Evolutionary conservation across 306 rosid species (phyloP).

Genomic region (Coriaria nepalensis): DNA sequence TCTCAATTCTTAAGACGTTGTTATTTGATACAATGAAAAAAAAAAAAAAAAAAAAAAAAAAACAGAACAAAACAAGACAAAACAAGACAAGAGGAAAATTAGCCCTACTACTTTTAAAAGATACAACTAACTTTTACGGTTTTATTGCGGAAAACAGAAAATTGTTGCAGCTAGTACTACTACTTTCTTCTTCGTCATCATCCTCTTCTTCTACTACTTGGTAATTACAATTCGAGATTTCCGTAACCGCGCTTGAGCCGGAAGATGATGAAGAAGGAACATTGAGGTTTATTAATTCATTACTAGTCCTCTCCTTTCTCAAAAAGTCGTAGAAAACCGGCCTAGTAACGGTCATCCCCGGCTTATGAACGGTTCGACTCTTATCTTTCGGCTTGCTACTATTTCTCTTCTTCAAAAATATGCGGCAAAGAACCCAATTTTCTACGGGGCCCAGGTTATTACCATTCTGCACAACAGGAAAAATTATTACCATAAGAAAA

Average conservation of each 20-base stretch:
- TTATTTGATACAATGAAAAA: slow-evolving; percentile 18
- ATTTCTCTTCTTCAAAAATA: slow-evolving; percentile 73
- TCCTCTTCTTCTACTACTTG: slow-evolving; percentile 7
- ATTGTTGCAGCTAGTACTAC: slow-evolving; percentile 54
- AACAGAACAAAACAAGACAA: too few species aligned
- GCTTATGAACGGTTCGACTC: slow-evolving; percentile 3
- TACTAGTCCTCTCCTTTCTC: slow-evolving; percentile 27
- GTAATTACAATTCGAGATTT: slow-evolving; percentile 23
- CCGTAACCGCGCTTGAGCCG: slow-evolving; percentile 61
- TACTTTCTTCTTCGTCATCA: slow-evolving; percentile 41
- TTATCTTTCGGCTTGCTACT: slow-evolving; percentile 6
- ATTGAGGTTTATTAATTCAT: slow-evolving; percentile 13
- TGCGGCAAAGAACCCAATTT: slow-evolving; percentile 85
- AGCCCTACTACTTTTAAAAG: not conserved
- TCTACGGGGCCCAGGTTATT: slow-evolving; percentile 20
- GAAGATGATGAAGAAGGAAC: slow-evolving; percentile 43
- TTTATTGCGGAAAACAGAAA: slow-evolving; percentile 33
- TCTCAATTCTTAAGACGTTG: slow-evolving; percentile 15
- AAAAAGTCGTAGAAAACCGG: slow-evolving; percentile 80
- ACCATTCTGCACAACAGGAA: slow-evolving; percentile 5
- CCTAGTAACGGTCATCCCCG: slow-evolving; percentile 5
- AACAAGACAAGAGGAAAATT: too few species aligned
- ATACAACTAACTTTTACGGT: slow-evolving; percentile 15
- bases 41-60: too few species aligned
- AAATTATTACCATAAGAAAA: not conserved